Evolutionary conservation across 164 flowering plant genomes (phyloP).

Genomic region (Hamamelis virginiana): DNA sequence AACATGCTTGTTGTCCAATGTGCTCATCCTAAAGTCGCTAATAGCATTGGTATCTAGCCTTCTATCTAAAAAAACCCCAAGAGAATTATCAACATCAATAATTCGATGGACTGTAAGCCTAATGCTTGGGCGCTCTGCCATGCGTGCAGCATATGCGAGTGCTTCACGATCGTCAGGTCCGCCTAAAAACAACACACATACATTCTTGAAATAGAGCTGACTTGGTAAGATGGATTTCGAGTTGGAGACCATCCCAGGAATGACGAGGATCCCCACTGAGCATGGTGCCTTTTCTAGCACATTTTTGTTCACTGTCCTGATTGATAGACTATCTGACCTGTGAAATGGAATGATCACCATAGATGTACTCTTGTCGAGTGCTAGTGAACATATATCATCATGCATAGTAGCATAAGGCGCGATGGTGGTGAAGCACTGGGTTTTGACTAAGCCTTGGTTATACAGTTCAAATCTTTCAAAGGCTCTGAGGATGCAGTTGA

Average conservation of each 20-base stretch:
- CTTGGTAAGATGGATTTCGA: no score
- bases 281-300: constrained; percentile 51
- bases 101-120: constrained; percentile 1
- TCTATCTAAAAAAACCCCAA: no score
- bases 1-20: no score
- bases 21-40: no score
- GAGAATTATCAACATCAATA: no score
- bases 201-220: no score
- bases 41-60: no score
- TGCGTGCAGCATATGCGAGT: constrained; percentile 10
- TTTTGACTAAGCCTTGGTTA: background rate
- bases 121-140: constrained; percentile 5
- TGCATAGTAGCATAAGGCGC: constrained; percentile 50
- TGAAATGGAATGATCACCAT: constrained; percentile 57
- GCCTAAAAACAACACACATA: constrained; percentile 18
- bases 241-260: no score
- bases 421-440: constrained; percentile 28
- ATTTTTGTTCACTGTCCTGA: constrained; percentile 33
- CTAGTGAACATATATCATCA: constrained; percentile 43
- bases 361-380: constrained; percentile 26
- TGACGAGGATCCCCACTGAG: constrained; percentile 49
- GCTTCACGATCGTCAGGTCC: constrained; percentile 28
- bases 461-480: constrained; percentile 14
- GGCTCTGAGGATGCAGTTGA: constrained; percentile 25
- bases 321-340: constrained; percentile 4